phyloP scores from a whole-genome alignment of 768 basidiomycete genomes.

The Clitopilus hobsonii region DNA sequence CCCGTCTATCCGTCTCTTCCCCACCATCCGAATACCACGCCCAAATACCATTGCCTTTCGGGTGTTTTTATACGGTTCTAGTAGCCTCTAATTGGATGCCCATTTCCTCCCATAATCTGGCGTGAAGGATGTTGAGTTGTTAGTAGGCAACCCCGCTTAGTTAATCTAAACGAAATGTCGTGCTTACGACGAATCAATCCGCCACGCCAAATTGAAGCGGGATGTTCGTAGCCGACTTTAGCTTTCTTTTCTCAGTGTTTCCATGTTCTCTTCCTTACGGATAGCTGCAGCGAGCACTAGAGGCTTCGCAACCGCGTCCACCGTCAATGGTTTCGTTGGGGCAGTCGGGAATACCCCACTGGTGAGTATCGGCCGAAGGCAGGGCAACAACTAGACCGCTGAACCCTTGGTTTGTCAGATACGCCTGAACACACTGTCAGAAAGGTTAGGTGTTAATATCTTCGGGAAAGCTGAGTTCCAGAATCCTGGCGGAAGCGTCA shows the following conservation, averaged over 20 bases:
- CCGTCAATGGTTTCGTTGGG: slow-evolving; percentile 77
- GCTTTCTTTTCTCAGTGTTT: slow-evolving; percentile 13
- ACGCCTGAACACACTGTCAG: slow-evolving; percentile 73
- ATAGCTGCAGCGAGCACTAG: slow-evolving; percentile 20
- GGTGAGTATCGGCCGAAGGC: slow-evolving; percentile 41
- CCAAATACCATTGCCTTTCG: too few relatives aligned
- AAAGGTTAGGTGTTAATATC: slow-evolving; percentile 78
- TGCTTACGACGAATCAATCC: slow-evolving; percentile 22
- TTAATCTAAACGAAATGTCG: slow-evolving; percentile 28
- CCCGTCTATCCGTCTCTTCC: slow-evolving; percentile 16
- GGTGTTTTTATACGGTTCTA: slow-evolving; percentile 14
- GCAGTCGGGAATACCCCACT: slow-evolving; percentile 93
- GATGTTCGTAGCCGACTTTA: not conserved
- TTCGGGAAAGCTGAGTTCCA: slow-evolving; percentile 98
- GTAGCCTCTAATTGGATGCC: slow-evolving; percentile 10
- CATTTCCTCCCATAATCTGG: not conserved
- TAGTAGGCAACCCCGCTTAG: slow-evolving; percentile 16
- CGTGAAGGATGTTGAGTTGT: slow-evolving; percentile 10
- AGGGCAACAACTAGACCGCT: not conserved
- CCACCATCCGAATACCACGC: slow-evolving; percentile 12
- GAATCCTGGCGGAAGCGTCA: slow-evolving; percentile 97
- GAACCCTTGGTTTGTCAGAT: slow-evolving; percentile 46
- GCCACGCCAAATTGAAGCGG: not conserved
- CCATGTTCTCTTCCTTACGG: slow-evolving; percentile 30
- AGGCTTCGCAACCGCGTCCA: slow-evolving; percentile 32